phyloP scores from a whole-genome alignment of 2,329 filamentous ascomycete genomes.

The Sphaerulina vaccinii region DNA sequence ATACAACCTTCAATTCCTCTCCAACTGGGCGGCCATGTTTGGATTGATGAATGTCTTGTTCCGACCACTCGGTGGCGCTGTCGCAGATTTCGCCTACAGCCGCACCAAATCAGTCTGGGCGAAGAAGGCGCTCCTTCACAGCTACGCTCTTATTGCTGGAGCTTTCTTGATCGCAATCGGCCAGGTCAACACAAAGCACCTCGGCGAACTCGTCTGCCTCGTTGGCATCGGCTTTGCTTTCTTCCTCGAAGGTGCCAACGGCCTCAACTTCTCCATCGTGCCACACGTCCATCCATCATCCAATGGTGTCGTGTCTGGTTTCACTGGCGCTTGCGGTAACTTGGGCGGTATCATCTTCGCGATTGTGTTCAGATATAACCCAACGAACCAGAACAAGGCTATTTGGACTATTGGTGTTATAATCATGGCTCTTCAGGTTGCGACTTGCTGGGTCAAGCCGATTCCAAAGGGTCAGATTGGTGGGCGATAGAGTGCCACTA shows the following conservation, averaged over 20 bases:
- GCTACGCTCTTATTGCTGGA: slow-evolving; percentile 57
- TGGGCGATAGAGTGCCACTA: background rate
- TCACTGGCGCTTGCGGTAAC: slow-evolving; percentile 78
- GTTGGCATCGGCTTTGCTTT: slow-evolving; percentile 73
- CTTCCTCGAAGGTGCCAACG: slow-evolving; percentile 82
- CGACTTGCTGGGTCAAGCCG: slow-evolving; percentile 63
- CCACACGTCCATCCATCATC: slow-evolving; percentile 81
- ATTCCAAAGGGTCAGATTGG: slow-evolving; percentile 52
- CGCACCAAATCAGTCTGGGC: slow-evolving; percentile 54
- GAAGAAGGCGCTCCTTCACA: slow-evolving; percentile 63
- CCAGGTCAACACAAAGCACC: slow-evolving; percentile 59
- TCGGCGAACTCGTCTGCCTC: slow-evolving; percentile 71
- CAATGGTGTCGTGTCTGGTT: slow-evolving; percentile 76
- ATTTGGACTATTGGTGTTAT: slow-evolving; percentile 84
- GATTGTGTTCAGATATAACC: slow-evolving; percentile 71
- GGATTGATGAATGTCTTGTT: slow-evolving; percentile 70
- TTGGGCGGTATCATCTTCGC: slow-evolving; percentile 82
- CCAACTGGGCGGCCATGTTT: slow-evolving; percentile 69
- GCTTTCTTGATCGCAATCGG: slow-evolving; percentile 64
- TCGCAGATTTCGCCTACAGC: slow-evolving; percentile 57
- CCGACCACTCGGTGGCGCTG: slow-evolving; percentile 64
- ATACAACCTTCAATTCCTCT: slow-evolving; percentile 55
- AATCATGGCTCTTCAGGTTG: slow-evolving; percentile 66
- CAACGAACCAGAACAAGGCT: slow-evolving; percentile 40
- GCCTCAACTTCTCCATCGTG: slow-evolving; percentile 80